These are phyloP conservation scores for Poterioochromonas sp. DNA, from an alignment of 352 stramenopile genomes.

Conservation along the genomic window DNA sequence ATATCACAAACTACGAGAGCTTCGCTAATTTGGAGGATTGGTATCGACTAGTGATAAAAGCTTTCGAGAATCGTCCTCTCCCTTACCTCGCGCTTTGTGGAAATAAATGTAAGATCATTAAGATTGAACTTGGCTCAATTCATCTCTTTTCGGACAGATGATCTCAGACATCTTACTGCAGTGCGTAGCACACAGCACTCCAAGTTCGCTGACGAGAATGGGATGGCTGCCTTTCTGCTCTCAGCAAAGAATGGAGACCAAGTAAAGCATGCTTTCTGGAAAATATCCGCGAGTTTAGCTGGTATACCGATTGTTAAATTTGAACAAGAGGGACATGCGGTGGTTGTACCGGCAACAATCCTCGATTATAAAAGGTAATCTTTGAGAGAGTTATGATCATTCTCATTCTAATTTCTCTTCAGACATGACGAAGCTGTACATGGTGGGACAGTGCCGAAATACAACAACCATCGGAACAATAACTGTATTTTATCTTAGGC, in stretches of 20 bases:
- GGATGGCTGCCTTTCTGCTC: slow-evolving; percentile 73
- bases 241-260: slow-evolving; percentile 85
- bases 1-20: slow-evolving; percentile 88
- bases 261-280: slow-evolving; percentile 69
- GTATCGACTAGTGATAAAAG: slow-evolving; percentile 74
- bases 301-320: slow-evolving; percentile 61
- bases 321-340: slow-evolving; percentile 67
- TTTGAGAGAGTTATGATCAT: background rate
- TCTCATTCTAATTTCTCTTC: background rate
- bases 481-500: slow-evolving; percentile 10
- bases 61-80: slow-evolving; percentile 69
- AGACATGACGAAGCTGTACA: slow-evolving; percentile 73
- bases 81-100: slow-evolving; percentile 75
- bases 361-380: slow-evolving; percentile 69
- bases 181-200: slow-evolving; percentile 75
- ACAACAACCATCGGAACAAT: slow-evolving; percentile 36
- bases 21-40: slow-evolving; percentile 86
- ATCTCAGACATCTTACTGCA: slow-evolving; percentile 75
- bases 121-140: background rate
- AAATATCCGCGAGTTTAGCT: slow-evolving; percentile 67
- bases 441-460: slow-evolving; percentile 48
- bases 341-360: slow-evolving; percentile 76
- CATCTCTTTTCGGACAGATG: slow-evolving; percentile 48
- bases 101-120: slow-evolving; percentile 61
- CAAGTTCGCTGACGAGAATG: slow-evolving; percentile 82